Percentiles rank a stretch among this genome's conserved stretches.
phyloP scores from a whole-genome alignment of 1,284 basidiomycete genomes.

The Rhodofomes roseus region DNA sequence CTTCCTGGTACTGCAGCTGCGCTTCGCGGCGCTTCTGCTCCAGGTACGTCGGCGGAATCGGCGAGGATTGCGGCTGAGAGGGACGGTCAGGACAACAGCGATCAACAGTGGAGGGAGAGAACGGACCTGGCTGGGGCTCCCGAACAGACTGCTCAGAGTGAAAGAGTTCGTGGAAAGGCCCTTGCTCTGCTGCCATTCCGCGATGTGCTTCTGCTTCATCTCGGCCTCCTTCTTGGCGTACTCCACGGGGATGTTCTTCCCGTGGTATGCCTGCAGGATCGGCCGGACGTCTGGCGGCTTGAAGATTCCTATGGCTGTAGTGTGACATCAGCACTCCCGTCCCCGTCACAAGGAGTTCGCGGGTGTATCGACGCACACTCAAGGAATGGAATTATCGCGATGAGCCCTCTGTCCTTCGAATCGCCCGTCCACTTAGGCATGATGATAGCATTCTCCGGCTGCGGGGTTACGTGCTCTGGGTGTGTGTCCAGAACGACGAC shows the following conservation, averaged over 20 bases:
- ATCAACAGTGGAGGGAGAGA: background rate
- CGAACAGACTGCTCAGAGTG: slow-evolving; percentile 63
- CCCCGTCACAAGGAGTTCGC: background rate
- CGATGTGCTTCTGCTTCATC: slow-evolving; percentile 72
- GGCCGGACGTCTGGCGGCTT: slow-evolving; percentile 83
- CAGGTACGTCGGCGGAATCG: slow-evolving; percentile 78
- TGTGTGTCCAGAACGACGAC: slow-evolving; percentile 88
- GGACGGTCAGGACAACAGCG: background rate
- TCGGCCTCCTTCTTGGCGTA: slow-evolving; percentile 87
- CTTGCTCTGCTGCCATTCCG: slow-evolving; percentile 75
- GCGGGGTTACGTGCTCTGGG: slow-evolving; percentile 70
- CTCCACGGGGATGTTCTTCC: slow-evolving; percentile 86
- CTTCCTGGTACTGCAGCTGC: slow-evolving; percentile 80
- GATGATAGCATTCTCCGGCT: slow-evolving; percentile 90
- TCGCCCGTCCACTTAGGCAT: slow-evolving; percentile 89
- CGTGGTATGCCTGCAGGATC: slow-evolving; percentile 81
- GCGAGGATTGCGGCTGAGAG: slow-evolving; percentile 25
- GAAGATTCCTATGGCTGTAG: slow-evolving; percentile 84
- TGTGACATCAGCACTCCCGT: slow-evolving; percentile 1
- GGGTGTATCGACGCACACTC: slow-evolving; percentile 64
- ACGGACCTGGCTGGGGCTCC: slow-evolving; percentile 36
- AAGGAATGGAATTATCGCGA: slow-evolving; percentile 94
- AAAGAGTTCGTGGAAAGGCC: slow-evolving; percentile 41
- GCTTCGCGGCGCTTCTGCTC: slow-evolving; percentile 89
- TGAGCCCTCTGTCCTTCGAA: slow-evolving; percentile 72